phyloP scores from a whole-genome alignment of 2,329 filamentous ascomycete genomes.

The Drechslera avenae region DNA sequence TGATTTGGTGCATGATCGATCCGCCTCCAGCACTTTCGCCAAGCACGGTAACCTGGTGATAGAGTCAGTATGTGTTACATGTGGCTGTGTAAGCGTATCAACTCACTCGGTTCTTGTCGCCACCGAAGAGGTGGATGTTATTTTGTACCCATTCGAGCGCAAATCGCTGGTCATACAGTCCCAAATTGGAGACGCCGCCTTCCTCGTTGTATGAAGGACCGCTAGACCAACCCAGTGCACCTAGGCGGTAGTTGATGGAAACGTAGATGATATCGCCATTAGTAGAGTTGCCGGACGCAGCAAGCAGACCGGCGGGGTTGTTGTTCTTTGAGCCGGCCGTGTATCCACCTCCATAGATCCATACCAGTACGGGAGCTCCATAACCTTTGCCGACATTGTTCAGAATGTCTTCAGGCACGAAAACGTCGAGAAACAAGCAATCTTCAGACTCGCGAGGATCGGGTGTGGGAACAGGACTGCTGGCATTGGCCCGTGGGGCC shows the following conservation, averaged over 20 bases:
- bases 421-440: conserved; percentile 57
- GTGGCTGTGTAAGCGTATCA: neutral
- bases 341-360: conserved; percentile 59
- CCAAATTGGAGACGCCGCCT: conserved; percentile 44
- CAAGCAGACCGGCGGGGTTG: conserved; percentile 50
- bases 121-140: conserved; percentile 48
- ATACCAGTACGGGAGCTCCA: conserved; percentile 54
- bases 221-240: conserved; percentile 45
- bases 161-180: conserved; percentile 47
- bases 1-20: conserved; percentile 49
- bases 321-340: conserved; percentile 44
- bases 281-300: conserved; percentile 49
- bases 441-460: conserved; percentile 51
- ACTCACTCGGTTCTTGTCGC: conserved; percentile 43
- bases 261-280: conserved; percentile 53
- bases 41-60: conserved; percentile 35
- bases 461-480: conserved; percentile 23
- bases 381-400: conserved; percentile 38
- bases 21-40: conserved; percentile 49
- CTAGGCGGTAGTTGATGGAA: conserved; percentile 55
- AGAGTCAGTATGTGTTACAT: neutral
- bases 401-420: conserved; percentile 50
- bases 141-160: conserved; percentile 50
- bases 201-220: conserved; percentile 44
- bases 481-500: conserved; percentile 34